Percentiles rank a stretch among this genome's conserved stretches.
Evolutionary conservation across 371 early-diverging fungal genomes (phyloP).

Genomic region (Batrachochytrium dendrobatidis): DNA sequence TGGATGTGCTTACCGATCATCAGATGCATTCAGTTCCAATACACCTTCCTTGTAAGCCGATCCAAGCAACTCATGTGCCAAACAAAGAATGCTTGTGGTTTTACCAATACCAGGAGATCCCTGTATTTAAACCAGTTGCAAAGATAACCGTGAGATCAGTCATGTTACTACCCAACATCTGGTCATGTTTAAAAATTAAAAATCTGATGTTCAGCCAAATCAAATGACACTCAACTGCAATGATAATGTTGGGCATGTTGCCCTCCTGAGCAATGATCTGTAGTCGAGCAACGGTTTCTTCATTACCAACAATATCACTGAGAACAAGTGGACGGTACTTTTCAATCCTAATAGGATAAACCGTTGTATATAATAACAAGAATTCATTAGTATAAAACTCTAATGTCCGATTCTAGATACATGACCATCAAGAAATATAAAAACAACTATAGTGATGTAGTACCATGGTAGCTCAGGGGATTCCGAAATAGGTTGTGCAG

Average conservation of each 20-base stretch:
- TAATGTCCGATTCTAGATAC: too few relatives aligned
- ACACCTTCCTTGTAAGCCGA: slow-evolving; percentile 71
- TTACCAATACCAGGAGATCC: slow-evolving; percentile 99
- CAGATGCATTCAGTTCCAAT: slow-evolving; percentile 93
- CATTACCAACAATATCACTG: slow-evolving; percentile 94
- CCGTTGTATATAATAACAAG: neutral
- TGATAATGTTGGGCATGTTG: slow-evolving; percentile 95
- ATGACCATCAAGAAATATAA: too few relatives aligned
- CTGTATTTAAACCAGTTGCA: slow-evolving; percentile 29
- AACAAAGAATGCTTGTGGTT: slow-evolving; percentile 91
- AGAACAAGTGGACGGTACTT: slow-evolving; percentile 89
- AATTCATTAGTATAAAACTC: neutral
- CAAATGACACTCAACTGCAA: slow-evolving; percentile 56
- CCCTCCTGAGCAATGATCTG: slow-evolving; percentile 79
- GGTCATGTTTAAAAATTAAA: neutral
- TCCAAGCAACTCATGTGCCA: slow-evolving; percentile 83
- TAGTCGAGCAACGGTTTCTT: slow-evolving; percentile 84
- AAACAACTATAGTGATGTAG: too few relatives aligned
- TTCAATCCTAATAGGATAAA: slow-evolving; percentile 67
- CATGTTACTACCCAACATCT: neutral
- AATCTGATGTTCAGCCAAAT: neutral
- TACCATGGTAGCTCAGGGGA: too few relatives aligned
- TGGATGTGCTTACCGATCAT: slow-evolving; percentile 70
- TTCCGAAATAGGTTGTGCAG: too few relatives aligned
- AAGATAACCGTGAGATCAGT: neutral